Base-by-base conservation (phyloP, 1,284 basidiomycete species). In the Malassezia sympodialis region DNA sequence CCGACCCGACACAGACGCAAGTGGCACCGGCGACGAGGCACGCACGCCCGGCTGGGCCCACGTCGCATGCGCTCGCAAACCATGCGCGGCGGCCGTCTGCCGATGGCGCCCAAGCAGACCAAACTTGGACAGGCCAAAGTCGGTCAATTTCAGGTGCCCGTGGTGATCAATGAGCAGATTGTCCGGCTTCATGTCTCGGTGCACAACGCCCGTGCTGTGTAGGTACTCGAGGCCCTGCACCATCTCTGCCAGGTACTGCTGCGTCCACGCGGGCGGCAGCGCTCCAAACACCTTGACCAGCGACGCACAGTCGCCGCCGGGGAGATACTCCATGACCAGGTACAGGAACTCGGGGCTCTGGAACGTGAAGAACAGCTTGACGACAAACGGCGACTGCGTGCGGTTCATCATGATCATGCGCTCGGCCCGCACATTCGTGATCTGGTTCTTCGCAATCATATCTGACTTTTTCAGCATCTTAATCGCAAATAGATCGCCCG, bases 401-500 rank as follows among this genome's bases (percentile, higher is more conserved):
- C 98, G 93, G 74, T 90, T 93, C 94, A 98, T 98, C 63, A 99
- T 81, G 70, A 99, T 98, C 83, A 93, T 96, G 53, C 94, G 83
- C 78, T 99, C 94, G 3, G 94, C 94, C 78, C 96, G 98, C 76
- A 98, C 93, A 73, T 98, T 99, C 53, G 94, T 98, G 76, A 99
- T 94, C 77, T 99, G 94, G 79, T 98, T 98, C 82, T 99, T 99
- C 44, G 94, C 90, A 73, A 99, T 96, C 94, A 99, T 99, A 78
- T 99, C 94, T 26, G 90, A 89, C 79, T 99, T 99, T 78, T 94
- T 96, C 66, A 98, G 78, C 30, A 96, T 90, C 78, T 99, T 99
- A 83, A 99, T 94, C 26, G 94, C 94, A 77, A 86, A 99, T 77
- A 96, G 96, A 77, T 98, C 94, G 50, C 94, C 94, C 0, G 94